Evolutionary conservation across 139 green algal species (phyloP).

Genomic region (Coelastrella sp.): DNA sequence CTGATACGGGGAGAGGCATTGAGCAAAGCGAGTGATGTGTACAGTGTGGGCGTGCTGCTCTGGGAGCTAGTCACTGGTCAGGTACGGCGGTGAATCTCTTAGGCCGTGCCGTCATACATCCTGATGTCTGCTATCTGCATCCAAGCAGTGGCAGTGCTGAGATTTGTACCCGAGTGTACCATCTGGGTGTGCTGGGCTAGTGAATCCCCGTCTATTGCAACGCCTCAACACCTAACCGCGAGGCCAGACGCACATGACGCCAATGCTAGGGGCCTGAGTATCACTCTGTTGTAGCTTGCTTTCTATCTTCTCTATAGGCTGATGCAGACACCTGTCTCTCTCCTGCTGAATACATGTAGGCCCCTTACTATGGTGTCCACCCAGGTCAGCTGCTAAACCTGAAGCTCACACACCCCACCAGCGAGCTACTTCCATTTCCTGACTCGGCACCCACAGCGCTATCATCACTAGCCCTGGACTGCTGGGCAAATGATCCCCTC

Average conservation of each 20-base stretch:
- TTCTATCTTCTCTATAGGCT: too few species aligned
- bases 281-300: too few species aligned
- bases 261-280: too few species aligned
- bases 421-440: conserved; percentile 37
- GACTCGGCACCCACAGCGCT: background rate
- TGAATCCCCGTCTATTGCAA: too few species aligned
- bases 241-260: too few species aligned
- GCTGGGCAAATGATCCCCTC: conserved; percentile 19
- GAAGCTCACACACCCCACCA: conserved; percentile 31
- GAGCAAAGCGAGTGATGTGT: conserved; percentile 48
- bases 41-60: conserved; percentile 55
- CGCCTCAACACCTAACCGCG: too few species aligned
- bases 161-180: conserved; percentile 19
- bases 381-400: conserved; percentile 41
- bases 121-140: background rate
- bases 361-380: conserved; percentile 33
- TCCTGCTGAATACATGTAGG: background rate
- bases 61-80: conserved; percentile 56
- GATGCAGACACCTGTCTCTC: too few species aligned
- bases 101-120: background rate
- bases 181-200: conserved; percentile 45
- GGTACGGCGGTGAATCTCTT: conserved; percentile 37
- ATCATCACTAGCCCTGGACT: background rate
- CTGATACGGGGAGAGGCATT: conserved; percentile 36
- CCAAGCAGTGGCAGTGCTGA: conserved; percentile 39